Evolutionary conservation across 495 filamentous ascomycete species (phyloP).

Genomic region (Penicillium samsonianum): DNA sequence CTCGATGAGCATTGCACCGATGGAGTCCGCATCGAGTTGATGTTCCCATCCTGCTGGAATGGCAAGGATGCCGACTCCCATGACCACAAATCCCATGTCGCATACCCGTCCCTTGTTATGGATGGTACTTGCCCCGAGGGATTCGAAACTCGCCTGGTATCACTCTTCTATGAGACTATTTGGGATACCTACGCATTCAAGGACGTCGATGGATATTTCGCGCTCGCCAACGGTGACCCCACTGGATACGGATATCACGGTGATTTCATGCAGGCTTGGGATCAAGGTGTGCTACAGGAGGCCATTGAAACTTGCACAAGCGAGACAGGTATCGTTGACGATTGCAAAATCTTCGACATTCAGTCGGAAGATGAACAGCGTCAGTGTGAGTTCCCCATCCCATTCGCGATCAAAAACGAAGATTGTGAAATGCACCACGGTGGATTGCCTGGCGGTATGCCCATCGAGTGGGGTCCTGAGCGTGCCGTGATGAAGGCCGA

Average conservation of each 20-base stretch:
- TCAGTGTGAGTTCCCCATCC: slow-evolving; percentile 50
- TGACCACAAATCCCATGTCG: slow-evolving; percentile 72
- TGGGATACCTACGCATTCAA: slow-evolving; percentile 74
- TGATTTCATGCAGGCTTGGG: slow-evolving; percentile 86
- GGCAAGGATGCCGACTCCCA: slow-evolving; percentile 61
- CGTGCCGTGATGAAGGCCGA: slow-evolving; percentile 38
- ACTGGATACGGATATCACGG: slow-evolving; percentile 82
- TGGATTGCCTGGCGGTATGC: slow-evolving; percentile 56
- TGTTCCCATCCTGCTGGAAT: slow-evolving; percentile 94
- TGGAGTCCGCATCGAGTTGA: slow-evolving; percentile 77
- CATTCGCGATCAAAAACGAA: slow-evolving; percentile 42
- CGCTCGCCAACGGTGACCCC: slow-evolving; percentile 81
- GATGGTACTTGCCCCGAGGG: slow-evolving; percentile 74
- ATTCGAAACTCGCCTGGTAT: slow-evolving; percentile 67
- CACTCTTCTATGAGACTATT: slow-evolving; percentile 86
- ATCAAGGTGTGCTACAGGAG: slow-evolving; percentile 47
- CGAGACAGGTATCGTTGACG: slow-evolving; percentile 51
- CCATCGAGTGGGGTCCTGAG: slow-evolving; percentile 53
- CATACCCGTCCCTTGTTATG: slow-evolving; percentile 74
- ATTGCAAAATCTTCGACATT: slow-evolving; percentile 62
- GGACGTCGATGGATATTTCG: slow-evolving; percentile 67
- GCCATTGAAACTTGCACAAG: slow-evolving; percentile 53
- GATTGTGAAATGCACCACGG: slow-evolving; percentile 32
- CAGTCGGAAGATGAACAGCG: slow-evolving; percentile 43
- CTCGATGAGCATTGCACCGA: slow-evolving; percentile 74